Evolutionary conservation across 2,329 filamentous ascomycete genomes (phyloP).

Genomic region (Xylariaceae sp.): DNA sequence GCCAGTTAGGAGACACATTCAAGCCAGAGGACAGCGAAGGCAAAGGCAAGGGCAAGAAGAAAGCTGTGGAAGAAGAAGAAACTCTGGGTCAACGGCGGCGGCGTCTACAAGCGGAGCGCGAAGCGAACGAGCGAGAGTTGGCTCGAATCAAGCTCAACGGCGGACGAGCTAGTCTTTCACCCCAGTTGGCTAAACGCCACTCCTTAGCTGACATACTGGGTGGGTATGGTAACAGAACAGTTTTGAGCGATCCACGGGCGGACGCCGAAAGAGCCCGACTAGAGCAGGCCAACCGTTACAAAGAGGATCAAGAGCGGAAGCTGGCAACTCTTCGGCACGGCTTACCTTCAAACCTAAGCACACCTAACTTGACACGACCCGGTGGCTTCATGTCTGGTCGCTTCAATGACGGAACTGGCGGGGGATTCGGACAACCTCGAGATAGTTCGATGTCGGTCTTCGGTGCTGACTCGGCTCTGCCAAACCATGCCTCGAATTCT

Average conservation of each 20-base stretch:
- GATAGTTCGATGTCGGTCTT: constrained; percentile 22
- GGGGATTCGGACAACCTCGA: constrained; percentile 30
- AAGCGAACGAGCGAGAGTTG: constrained; percentile 57
- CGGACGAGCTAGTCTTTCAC: constrained; percentile 33
- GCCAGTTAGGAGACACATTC: constrained; percentile 52
- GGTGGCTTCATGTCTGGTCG: constrained; percentile 47
- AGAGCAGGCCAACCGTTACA: constrained; percentile 38
- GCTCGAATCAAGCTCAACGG: constrained; percentile 31
- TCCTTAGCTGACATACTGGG: constrained; percentile 55
- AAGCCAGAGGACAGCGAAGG: constrained; percentile 36
- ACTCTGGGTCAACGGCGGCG: constrained; percentile 73
- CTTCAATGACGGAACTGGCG: constrained; percentile 51
- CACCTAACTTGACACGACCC: constrained; percentile 31
- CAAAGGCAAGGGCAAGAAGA: constrained; percentile 29
- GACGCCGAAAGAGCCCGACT: constrained; percentile 39
- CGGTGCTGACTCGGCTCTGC: constrained; percentile 7
- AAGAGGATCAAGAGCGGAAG: constrained; percentile 43
- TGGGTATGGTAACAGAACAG: constrained; percentile 35
- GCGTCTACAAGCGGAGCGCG: constrained; percentile 64
- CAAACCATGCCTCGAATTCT: constrained; percentile 18
- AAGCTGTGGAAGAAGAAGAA: constrained; percentile 57
- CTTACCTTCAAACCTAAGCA: constrained; percentile 42
- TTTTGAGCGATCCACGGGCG: constrained; percentile 39
- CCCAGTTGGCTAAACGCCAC: constrained; percentile 40
- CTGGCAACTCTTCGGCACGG: constrained; percentile 45